Percentiles rank a stretch among this genome's conserved stretches.
Conservation (phyloP, 768 basidiomycete genomes). For the Dictyophora rubrovolvata region DNA sequence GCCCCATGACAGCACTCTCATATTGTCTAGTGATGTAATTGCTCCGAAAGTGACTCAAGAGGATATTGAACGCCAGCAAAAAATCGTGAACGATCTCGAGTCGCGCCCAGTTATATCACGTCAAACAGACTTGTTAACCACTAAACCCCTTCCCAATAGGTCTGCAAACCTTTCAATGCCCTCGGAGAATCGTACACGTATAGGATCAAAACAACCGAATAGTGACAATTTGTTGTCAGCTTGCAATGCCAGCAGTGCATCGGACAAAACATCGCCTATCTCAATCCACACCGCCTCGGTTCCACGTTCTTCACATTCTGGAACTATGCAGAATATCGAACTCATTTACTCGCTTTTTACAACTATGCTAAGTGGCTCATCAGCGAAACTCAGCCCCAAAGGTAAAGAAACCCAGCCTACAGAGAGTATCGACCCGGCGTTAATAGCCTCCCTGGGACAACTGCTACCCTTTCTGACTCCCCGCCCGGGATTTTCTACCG, state of each 20-base stretch:
- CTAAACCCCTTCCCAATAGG: constrained; percentile 2
- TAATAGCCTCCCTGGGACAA: neutral
- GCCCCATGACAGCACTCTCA: neutral
- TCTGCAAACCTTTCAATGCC: neutral
- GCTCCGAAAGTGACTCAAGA: constrained; percentile 4
- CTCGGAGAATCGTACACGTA: neutral
- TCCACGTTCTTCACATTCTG: neutral
- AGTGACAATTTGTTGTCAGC: neutral
- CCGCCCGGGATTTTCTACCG: neutral
- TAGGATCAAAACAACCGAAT: neutral
- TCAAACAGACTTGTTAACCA: neutral
- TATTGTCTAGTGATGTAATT: neutral
- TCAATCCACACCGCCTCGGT: neutral
- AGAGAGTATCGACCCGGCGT: neutral
- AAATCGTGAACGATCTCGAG: constrained; percentile 1
- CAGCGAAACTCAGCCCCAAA: neutral
- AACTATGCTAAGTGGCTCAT: neutral
- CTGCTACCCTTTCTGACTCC: neutral
- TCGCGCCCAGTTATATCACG: constrained; percentile 2
- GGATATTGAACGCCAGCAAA: neutral
- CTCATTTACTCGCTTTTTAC: constrained; percentile 1
- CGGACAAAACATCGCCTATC: neutral
- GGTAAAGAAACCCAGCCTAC: neutral
- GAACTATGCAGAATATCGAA: neutral
- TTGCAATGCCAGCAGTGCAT: neutral